A percentile compares a stretch with the other conserved stretches of the same genome.
Evolutionary conservation across 1,284 basidiomycete genomes (phyloP).

Genomic region (Apiotrichum porosum): DNA sequence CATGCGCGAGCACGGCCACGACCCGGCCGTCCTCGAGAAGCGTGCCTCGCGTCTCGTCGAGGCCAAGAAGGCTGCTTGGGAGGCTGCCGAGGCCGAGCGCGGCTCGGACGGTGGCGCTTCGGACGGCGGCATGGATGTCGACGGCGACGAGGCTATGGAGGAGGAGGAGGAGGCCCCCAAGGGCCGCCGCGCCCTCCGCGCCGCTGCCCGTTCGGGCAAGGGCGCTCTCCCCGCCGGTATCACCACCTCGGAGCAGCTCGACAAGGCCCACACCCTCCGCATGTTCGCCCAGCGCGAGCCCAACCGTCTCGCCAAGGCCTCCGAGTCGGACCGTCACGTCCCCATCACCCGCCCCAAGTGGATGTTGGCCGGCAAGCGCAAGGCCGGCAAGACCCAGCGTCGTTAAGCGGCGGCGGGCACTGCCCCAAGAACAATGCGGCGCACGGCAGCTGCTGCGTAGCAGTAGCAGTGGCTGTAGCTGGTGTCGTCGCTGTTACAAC

Average conservation of each 20-base stretch:
- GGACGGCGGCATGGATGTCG: conserved; percentile 3
- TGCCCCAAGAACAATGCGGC: not conserved
- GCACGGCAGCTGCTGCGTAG: not conserved
- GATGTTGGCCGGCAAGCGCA: conserved; percentile 81
- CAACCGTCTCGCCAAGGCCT: conserved; percentile 81
- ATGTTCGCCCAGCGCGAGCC: conserved; percentile 78
- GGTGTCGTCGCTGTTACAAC: not conserved
- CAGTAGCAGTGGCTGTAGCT: no score
- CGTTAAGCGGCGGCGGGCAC: conserved; percentile 51
- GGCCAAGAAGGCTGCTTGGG: conserved; percentile 43
- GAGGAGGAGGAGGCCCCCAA: not conserved
- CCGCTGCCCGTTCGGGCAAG: conserved; percentile 1
- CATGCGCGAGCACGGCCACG: conserved; percentile 79
- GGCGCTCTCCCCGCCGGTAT: conserved; percentile 59
- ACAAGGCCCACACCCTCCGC: conserved; percentile 71
- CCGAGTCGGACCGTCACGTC: conserved; percentile 70
- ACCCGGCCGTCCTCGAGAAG: conserved; percentile 81
- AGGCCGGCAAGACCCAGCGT: conserved; percentile 77
- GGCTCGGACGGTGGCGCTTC: conserved; percentile 14
- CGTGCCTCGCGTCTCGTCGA: conserved; percentile 70
- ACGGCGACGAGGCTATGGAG: conserved; percentile 10
- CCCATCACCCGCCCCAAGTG: conserved; percentile 49
- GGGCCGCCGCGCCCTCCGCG: conserved; percentile 1
- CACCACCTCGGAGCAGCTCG: conserved; percentile 70
- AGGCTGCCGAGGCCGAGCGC: conserved; percentile 41